Evolutionary conservation across 306 rosid species (phyloP), one percentile per base, ranked within the genome.

Genomic region (Cucurbita maxima): DNA sequence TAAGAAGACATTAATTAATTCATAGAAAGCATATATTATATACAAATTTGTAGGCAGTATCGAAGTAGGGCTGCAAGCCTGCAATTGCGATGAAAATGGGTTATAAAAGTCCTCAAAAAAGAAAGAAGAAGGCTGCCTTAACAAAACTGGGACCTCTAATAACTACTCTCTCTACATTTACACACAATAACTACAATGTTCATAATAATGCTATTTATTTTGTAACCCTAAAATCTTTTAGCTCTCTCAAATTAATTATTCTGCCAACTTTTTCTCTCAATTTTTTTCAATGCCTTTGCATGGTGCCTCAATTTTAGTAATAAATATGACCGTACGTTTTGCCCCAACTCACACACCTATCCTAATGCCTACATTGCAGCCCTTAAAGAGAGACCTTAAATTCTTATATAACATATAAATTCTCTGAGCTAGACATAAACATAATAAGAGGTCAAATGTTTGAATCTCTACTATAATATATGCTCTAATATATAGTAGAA

Each of bases 251-350:
- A 63, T 63, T 63, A 22, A 63, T 40, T 38, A 44, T 59, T 37
- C 47, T 61, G 68, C 47, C 47, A 37, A 61, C 44, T 61, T 37
- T 61, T 14, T 14, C 7, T 54, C 19, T 15, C 5, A 12, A 5
- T 1, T 25, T 69, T 15, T 67, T 25, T 25, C 8, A 14, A 30
- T 70, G 10, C 9, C 50, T 16, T n/a, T 70, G 74, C 74, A 70
- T 70, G 74, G 58, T 30, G 36, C 45, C 43, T 16, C 5, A 62
- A 38, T 10, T 37, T 15, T 16, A 16, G 70, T 15, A 69, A 30
- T 69, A 69, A 68, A 69, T 69, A 69, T 50, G 44, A 68, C 44
- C 58, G 55, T 67, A 68, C 41, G 43, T 69, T 69, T 34, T 7
- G 18, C 44, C 37, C 58, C 58, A 67, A 67, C 25, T 48, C 57